Base-by-base conservation (phyloP, 2,329 filamentous ascomycete genomes). In the Fusarium sambucinum region DNA sequence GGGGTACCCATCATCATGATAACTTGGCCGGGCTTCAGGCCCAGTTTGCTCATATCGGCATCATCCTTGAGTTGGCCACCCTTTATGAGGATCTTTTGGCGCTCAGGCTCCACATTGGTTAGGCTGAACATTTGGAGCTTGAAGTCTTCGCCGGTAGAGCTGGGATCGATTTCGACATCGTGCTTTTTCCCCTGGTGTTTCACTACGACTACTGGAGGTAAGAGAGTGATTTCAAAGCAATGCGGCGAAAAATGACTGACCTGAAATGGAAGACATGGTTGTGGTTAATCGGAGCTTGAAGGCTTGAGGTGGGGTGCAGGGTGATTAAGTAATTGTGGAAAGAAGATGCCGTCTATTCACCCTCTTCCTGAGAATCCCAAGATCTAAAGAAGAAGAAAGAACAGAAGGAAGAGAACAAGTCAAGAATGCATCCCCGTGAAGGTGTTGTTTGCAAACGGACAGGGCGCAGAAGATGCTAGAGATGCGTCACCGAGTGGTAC, bases 1-100 rank as follows among this genome's bases (percentile, higher is more conserved):
- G 95, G 92, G 5, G 93, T 96, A 37, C 96, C 96, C 87, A 99
- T 93, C 92, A 99, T 96, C 90, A 97, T 97, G 78, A 99, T 92
- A 23, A 84, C 87, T 79, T 97, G 93, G 58, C 92, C 92, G 33
- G 92, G 84, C 84, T 97, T 98, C 74, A 97, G 89, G 74, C 90
- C 90, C 64, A 98, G 86, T 74, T 90, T 92, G 70, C 89, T 89
- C 79, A 99, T 89, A 62, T 93, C 90, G 60, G 93, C 92, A 76
- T 98, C 94, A 87, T 99, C 92, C 81, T 97, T 99, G 73, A 99
- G 89, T 80, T 97, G 93, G 68, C 93, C 92, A 69, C 94, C 94
- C 81, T 97, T 97, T 80, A 97, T 89, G 58, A 99, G 83, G 73
- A 99, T 92, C 83, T 98, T 98, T 80, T 99, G 96, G 66, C 95